phyloP scores from a whole-genome alignment of 2,329 filamentous ascomycete species.

The Westerdykella aurantiaca region DNA sequence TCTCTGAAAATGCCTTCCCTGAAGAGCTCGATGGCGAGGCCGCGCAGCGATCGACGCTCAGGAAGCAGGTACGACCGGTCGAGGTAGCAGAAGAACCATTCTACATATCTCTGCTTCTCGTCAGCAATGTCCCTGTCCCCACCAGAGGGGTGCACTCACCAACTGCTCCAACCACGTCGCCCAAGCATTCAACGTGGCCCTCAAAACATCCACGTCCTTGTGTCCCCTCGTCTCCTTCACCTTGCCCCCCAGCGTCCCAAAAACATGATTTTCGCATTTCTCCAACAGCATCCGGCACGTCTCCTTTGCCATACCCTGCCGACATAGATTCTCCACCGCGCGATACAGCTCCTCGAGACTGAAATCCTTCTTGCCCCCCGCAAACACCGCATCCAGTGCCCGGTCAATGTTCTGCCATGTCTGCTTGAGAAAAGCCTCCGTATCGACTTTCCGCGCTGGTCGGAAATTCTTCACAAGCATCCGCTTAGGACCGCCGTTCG shows the following conservation, averaged over 20 bases:
- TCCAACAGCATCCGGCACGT: conserved; percentile 62
- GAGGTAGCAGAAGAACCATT: conserved; percentile 89
- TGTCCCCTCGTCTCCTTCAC: conserved; percentile 53
- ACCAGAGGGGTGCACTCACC: conserved; percentile 43
- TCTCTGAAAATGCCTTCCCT: conserved; percentile 56
- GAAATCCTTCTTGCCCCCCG: conserved; percentile 50
- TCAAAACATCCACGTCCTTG: conserved; percentile 60
- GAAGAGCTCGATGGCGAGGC: conserved; percentile 74
- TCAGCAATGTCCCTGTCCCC: conserved; percentile 7
- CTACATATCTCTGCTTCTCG: conserved; percentile 58
- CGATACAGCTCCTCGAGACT: conserved; percentile 88
- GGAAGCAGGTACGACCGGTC: conserved; percentile 83
- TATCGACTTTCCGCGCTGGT: conserved; percentile 56
- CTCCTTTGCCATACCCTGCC: conserved; percentile 64
- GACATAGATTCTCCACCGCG: conserved; percentile 85
- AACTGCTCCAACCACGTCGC: conserved; percentile 70
- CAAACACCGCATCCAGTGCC: conserved; percentile 69
- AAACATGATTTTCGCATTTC: conserved; percentile 60
- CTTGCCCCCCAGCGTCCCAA: conserved; percentile 50
- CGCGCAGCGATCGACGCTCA: conserved; percentile 70
- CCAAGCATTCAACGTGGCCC: conserved; percentile 61
- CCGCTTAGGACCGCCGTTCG: conserved; percentile 63
- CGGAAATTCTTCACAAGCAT: conserved; percentile 92
- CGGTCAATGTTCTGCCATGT: conserved; percentile 68
- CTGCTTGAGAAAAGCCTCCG: conserved; percentile 71